Conservation (phyloP, 2,329 filamentous ascomycete genomes). For the Juglanconis juglandina region DNA sequence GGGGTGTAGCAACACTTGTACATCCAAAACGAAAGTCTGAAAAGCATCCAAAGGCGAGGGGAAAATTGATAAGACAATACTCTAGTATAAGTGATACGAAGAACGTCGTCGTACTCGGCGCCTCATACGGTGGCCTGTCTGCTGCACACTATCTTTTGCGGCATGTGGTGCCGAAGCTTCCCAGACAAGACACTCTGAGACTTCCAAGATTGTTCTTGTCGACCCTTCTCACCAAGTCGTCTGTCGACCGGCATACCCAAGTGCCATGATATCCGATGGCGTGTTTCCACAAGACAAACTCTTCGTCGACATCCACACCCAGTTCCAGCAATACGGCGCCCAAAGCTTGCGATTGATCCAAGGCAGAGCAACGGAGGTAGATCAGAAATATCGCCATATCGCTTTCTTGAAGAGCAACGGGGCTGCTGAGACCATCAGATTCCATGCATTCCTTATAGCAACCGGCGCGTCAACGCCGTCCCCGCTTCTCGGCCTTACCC, state of each 20-base stretch:
- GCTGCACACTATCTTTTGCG: conserved; percentile 52
- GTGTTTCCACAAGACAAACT: conserved; percentile 42
- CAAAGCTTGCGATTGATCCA: conserved; percentile 40
- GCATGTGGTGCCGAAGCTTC: conserved; percentile 43
- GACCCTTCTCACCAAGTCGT: conserved; percentile 39
- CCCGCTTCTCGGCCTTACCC: conserved; percentile 39
- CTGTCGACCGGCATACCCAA: conserved; percentile 42
- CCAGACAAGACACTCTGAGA: conserved; percentile 23
- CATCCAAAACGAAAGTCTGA: too few species aligned
- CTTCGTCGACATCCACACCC: conserved; percentile 36
- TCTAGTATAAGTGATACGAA: conserved; percentile 17
- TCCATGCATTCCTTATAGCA: conserved; percentile 45
- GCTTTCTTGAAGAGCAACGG: conserved; percentile 21
- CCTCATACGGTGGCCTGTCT: conserved; percentile 49
- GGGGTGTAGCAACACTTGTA: too few species aligned
- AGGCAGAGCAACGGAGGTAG: conserved; percentile 34
- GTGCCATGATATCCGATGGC: conserved; percentile 43
- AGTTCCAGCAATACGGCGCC: conserved; percentile 37
- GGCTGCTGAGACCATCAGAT: conserved; percentile 27
- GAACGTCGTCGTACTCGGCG: conserved; percentile 51
- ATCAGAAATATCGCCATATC: conserved; percentile 32
- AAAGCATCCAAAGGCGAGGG: too few species aligned
- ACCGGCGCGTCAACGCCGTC: conserved; percentile 45
- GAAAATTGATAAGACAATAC: not conserved
- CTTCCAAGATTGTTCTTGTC: conserved; percentile 41